Evolutionary conservation across 2,329 filamentous ascomycete species (phyloP).

Genomic region (Microdochium nivale): DNA sequence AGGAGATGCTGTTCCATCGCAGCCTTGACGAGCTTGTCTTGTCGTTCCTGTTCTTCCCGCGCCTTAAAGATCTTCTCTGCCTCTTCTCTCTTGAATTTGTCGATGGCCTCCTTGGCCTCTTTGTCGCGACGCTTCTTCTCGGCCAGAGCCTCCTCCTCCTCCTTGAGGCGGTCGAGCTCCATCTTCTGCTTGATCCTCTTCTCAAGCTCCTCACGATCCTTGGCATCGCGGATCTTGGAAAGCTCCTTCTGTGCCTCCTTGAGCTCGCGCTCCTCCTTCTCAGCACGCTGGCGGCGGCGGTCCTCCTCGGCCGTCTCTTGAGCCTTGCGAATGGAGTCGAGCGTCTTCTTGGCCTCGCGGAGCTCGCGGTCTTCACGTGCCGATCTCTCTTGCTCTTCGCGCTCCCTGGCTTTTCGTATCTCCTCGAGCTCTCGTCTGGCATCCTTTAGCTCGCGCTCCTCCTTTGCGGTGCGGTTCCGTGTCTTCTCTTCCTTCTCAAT

Average conservation of each 20-base stretch:
- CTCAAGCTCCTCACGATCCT: conserved; percentile 39
- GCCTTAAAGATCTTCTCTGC: conserved; percentile 37
- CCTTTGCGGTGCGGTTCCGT: conserved; percentile 28
- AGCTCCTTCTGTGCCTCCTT: conserved; percentile 17
- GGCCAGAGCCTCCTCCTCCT: conserved; percentile 34
- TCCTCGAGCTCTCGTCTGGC: conserved; percentile 24
- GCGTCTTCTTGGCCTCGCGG: conserved; percentile 21
- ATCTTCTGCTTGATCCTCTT: conserved; percentile 43
- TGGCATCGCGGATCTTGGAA: conserved; percentile 22
- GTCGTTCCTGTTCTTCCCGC: conserved; percentile 36
- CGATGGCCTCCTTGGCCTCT: conserved; percentile 39
- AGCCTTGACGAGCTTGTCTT: conserved; percentile 44
- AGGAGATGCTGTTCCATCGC: conserved; percentile 49
- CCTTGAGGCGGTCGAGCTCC: conserved; percentile 36
- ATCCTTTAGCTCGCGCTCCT: conserved; percentile 25
- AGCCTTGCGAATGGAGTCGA: conserved; percentile 12
- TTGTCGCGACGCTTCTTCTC: conserved; percentile 35
- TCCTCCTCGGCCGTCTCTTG: conserved; percentile 23
- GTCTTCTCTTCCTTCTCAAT: conserved; percentile 32
- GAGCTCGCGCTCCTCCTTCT: conserved; percentile 39
- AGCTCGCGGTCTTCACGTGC: conserved; percentile 29
- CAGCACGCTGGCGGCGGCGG: conserved; percentile 27
- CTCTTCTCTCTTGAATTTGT: conserved; percentile 41
- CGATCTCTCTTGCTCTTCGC: conserved; percentile 33
- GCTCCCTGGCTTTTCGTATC: conserved; percentile 24